These are phyloP conservation scores for Pseudocercospora crystallina DNA, from an alignment of 2,329 filamentous ascomycete genomes.

Conservation along the genomic window DNA sequence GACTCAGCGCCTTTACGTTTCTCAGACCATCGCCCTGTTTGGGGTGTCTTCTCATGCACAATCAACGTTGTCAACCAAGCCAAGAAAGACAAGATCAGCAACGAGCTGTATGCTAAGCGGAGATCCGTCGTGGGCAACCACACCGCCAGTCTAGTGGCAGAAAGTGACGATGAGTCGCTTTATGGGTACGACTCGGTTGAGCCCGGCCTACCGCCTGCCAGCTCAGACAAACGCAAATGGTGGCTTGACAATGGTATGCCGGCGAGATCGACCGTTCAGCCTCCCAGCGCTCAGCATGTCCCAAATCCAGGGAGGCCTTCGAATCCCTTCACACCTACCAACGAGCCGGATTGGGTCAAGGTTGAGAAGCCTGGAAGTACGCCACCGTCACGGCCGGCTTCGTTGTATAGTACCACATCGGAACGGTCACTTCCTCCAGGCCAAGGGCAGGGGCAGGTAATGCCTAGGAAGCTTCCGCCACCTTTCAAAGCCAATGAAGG, in stretches of 20 bases:
- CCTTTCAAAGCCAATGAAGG: constrained; percentile 9
- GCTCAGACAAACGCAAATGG: constrained; percentile 63
- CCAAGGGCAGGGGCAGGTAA: constrained; percentile 5
- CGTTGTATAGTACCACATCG: constrained; percentile 19
- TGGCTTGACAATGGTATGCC: constrained; percentile 68
- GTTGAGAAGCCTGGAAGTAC: constrained; percentile 36
- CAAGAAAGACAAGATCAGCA: constrained; percentile 69
- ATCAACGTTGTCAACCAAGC: constrained; percentile 78
- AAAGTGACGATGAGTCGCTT: constrained; percentile 74
- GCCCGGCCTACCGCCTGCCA: constrained; percentile 67
- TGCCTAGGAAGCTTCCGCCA: constrained; percentile 22
- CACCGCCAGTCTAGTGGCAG: constrained; percentile 58
- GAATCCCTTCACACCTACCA: constrained; percentile 75
- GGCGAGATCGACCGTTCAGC: constrained; percentile 69
- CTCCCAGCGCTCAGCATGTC: constrained; percentile 62
- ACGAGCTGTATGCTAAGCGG: constrained; percentile 69
- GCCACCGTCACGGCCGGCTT: constrained; percentile 22
- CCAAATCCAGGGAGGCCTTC: constrained; percentile 72
- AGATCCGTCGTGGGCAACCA: constrained; percentile 66
- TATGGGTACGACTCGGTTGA: constrained; percentile 81
- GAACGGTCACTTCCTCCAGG: neutral
- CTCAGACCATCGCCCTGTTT: constrained; percentile 95
- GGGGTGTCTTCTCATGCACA: constrained; percentile 79
- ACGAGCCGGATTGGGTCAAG: constrained; percentile 81
- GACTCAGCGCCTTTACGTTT: constrained; percentile 79